Evolutionary conservation across 306 rosid genomes (phyloP).

Genomic region (Oemleria cerasiformis): DNA sequence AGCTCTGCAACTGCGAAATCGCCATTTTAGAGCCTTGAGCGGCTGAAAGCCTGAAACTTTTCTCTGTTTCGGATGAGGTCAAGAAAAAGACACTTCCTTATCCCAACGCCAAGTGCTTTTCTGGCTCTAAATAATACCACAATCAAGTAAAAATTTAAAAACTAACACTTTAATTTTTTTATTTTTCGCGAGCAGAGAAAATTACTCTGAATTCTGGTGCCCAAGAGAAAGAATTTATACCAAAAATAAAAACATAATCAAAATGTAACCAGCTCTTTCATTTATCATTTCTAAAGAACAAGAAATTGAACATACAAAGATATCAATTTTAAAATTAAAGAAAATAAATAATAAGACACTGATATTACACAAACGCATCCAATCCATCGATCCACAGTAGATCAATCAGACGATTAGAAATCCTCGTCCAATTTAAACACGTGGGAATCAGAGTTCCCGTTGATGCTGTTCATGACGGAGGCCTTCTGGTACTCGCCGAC

Average conservation of each 20-base stretch:
- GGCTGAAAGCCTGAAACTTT: too few species aligned
- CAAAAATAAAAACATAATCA: not conserved
- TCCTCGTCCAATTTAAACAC: slow-evolving; percentile 69
- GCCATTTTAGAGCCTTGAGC: not conserved
- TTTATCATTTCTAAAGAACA: not conserved
- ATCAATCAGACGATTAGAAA: slow-evolving; percentile 27
- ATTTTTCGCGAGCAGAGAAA: too few species aligned
- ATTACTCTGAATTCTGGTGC: too few species aligned
- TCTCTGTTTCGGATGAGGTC: not conserved
- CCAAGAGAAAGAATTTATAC: not conserved
- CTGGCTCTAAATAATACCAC: not conserved
- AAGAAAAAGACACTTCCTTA: not conserved
- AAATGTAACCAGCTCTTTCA: not conserved
- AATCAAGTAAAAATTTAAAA: not conserved
- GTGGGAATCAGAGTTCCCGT: slow-evolving; percentile 43
- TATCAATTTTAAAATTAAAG: not conserved
- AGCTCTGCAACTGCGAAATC: slow-evolving; percentile 23
- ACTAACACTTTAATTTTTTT: not conserved
- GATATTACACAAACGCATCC: not conserved
- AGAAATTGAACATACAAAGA: not conserved
- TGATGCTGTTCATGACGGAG: slow-evolving; percentile 67
- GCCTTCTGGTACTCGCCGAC: slow-evolving; percentile 91
- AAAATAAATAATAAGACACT: not conserved
- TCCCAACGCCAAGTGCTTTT: not conserved
- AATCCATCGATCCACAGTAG: too few species aligned